Base-by-base conservation (phyloP, 2,329 filamentous ascomycete genomes). In the Dendrostoma leiphaemia region DNA sequence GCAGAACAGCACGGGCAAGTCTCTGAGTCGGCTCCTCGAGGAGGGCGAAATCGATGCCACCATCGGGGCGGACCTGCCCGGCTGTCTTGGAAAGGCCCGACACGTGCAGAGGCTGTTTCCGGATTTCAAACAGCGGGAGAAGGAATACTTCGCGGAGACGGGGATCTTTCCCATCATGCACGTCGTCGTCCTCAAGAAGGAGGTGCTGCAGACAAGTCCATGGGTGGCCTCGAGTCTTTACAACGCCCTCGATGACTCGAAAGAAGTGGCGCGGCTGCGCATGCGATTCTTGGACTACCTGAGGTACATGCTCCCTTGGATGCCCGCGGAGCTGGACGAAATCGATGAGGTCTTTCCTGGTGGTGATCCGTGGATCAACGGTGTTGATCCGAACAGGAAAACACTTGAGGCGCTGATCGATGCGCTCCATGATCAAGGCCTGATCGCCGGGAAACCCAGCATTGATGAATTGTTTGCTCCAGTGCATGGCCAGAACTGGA, bases 41-140 rank as follows among this genome's bases (percentile, higher is more conserved):
- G 63, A 67, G 21, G 70, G 70, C n/a, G 65, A 67, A 21, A 67
- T 72, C 45, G 70, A 67, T 48, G 70, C 70, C 7, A 69, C 65
- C 3, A 66, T 72, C 37, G 66, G 68, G 2, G 68, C 70, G 7
- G 63, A 70, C 29, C 43, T 63, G 5, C 69, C 69, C 1, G 45
- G 59, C 19, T 70, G 64, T 56, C 51, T 71, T 5, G 64, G 64
- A 12, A 64, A 58, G 41, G 61, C 61, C 10, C 24, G 57, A 4
- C 61, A 69, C 47, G 54, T 70, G 28, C 53, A 57, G 17, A 60
- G 64, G n/a, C 59, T 71, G n/a, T 71, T 70, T 51, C 63, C 66
- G 4, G 63, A 71, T 53, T 69, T 68, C 58, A 68, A 69, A 51
- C 53, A 63, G 31, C 64, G 63, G 4, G 67, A 71, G 55, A 65